phyloP scores from a whole-genome alignment of 2,329 filamentous ascomycete genomes.

The Taxawa tesnikishii region DNA sequence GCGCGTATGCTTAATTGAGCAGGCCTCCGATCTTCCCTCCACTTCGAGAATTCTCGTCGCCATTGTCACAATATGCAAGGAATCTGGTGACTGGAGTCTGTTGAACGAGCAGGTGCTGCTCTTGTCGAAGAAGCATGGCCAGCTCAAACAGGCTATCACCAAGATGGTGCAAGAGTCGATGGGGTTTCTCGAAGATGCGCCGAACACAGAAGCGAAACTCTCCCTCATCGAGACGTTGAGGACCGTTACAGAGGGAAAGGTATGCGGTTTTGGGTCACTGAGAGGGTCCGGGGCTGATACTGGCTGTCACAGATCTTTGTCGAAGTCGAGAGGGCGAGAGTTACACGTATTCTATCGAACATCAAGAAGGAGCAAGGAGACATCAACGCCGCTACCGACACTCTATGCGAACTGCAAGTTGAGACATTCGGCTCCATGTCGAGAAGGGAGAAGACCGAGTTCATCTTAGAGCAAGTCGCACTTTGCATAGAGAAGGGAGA shows the following conservation, averaged over 20 bases:
- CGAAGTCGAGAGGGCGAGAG: constrained; percentile 90
- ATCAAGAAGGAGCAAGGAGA: constrained; percentile 97
- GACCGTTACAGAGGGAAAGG: constrained; percentile 95
- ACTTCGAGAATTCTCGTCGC: constrained; percentile 78
- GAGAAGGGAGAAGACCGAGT: constrained; percentile 93
- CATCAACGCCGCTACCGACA: constrained; percentile 77
- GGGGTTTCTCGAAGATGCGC: constrained; percentile 76
- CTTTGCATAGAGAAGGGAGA: constrained; percentile 93
- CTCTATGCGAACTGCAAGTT: constrained; percentile 92
- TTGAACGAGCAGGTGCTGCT: constrained; percentile 94
- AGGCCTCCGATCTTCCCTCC: constrained; percentile 92
- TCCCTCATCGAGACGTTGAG: constrained; percentile 88
- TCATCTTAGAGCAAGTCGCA: constrained; percentile 88
- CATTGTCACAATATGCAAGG: constrained; percentile 90
- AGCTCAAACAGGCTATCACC: constrained; percentile 97
- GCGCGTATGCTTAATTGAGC: constrained; percentile 1
- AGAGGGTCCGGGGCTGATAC: not conserved
- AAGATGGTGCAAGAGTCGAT: constrained; percentile 98
- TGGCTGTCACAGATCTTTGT: constrained; percentile 73
- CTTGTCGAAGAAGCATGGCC: constrained; percentile 98
- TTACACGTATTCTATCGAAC: constrained; percentile 88
- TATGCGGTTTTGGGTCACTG: constrained; percentile 20
- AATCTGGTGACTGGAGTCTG: constrained; percentile 82
- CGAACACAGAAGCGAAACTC: constrained; percentile 76
- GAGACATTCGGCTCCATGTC: constrained; percentile 99